phyloP scores from a whole-genome alignment of 352 stramenopile species.

The Pythium sukuiense region DNA sequence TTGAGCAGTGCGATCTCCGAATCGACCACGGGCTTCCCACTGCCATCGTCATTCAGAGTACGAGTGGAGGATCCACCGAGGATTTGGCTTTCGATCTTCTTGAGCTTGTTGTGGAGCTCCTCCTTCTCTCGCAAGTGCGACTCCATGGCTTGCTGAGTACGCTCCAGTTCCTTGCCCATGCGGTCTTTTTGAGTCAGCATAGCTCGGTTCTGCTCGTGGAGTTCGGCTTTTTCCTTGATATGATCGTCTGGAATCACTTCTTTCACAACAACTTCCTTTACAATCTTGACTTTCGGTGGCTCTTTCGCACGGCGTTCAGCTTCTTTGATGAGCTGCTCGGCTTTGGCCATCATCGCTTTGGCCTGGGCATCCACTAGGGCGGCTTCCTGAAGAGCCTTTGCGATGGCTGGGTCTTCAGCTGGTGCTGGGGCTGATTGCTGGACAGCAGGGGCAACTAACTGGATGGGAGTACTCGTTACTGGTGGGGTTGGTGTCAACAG shows the following conservation, averaged over 20 bases:
- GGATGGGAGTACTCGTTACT: neutral
- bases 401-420: conserved; percentile 39
- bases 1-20: conserved; percentile 76
- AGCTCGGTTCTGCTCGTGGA: conserved; percentile 61
- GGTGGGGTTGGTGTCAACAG: neutral
- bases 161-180: conserved; percentile 74
- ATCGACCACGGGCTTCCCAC: conserved; percentile 32
- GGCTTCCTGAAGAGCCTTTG: conserved; percentile 47
- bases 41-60: conserved; percentile 8
- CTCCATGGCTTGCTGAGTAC: conserved; percentile 74
- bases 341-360: conserved; percentile 76
- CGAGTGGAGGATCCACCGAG: conserved; percentile 44
- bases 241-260: conserved; percentile 77
- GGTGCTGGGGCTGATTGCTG: neutral
- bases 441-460: neutral
- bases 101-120: conserved; percentile 58
- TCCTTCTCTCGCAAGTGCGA: conserved; percentile 58
- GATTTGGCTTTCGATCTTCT: conserved; percentile 84
- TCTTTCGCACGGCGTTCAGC: conserved; percentile 39
- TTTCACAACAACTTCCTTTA: conserved; percentile 72
- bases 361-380: conserved; percentile 60
- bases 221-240: conserved; percentile 57
- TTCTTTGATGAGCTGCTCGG: conserved; percentile 65
- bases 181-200: conserved; percentile 70
- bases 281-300: conserved; percentile 43